Evolutionary conservation across 345 rosid species (phyloP).

Genomic region (Salix suchowensis): DNA sequence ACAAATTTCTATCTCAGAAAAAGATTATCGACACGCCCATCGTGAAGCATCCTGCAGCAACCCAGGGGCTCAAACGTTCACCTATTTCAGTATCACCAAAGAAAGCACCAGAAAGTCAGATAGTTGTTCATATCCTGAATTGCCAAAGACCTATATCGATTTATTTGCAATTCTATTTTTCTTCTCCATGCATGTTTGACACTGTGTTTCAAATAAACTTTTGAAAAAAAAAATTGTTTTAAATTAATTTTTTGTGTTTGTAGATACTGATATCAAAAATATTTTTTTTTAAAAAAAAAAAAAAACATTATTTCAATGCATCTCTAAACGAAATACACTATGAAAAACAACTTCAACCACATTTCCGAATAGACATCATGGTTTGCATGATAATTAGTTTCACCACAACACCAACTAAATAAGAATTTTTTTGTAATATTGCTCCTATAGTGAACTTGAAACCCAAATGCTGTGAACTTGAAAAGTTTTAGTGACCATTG

Average conservation of each 20-base stretch:
- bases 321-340: too few relatives aligned
- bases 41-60: constrained; percentile 79
- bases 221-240: too few relatives aligned
- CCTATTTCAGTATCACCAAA: constrained; percentile 43
- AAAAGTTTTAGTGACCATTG: neutral
- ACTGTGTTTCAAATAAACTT: too few relatives aligned
- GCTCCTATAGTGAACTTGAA: neutral
- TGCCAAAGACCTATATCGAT: neutral
- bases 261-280: too few relatives aligned
- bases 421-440: neutral
- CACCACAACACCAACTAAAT: neutral
- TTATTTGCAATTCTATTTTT: neutral
- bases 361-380: neutral
- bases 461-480: neutral
- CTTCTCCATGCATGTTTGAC: neutral
- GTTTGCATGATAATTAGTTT: neutral
- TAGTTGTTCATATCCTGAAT: neutral
- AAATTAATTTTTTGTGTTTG: too few relatives aligned
- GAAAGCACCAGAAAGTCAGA: constrained; percentile 1
- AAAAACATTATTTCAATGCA: too few relatives aligned
- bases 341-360: too few relatives aligned
- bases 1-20: constrained; percentile 42
- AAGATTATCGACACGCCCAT: constrained; percentile 85
- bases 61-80: constrained; percentile 95
- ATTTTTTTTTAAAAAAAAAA: too few relatives aligned